Evolutionary conservation across 495 filamentous ascomycete genomes (phyloP).

Genomic region (Aspergillus carlsbadensis): DNA sequence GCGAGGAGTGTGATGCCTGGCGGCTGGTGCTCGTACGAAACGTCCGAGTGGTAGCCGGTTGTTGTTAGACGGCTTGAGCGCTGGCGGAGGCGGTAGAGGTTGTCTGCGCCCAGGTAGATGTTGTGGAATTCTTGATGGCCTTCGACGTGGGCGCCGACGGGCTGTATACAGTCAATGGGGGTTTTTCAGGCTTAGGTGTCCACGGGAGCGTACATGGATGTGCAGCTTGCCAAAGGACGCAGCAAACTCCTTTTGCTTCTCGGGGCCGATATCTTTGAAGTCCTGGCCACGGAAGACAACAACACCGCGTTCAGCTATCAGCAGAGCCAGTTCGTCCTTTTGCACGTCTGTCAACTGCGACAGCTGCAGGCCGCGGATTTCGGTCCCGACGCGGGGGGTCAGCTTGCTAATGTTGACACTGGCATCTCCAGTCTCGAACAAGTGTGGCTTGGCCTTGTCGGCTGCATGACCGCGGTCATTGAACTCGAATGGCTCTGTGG

Average conservation of each 20-base stretch:
- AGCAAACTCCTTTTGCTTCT: constrained; percentile 64
- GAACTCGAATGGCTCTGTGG: constrained; percentile 48
- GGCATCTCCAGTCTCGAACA: constrained; percentile 43
- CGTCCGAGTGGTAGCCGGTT: constrained; percentile 29
- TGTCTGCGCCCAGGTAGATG: constrained; percentile 10
- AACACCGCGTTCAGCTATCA: constrained; percentile 70
- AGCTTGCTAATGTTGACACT: constrained; percentile 59
- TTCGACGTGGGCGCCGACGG: not conserved
- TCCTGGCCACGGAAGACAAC: constrained; percentile 72
- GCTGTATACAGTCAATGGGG: not conserved
- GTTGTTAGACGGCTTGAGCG: not conserved
- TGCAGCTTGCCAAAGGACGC: constrained; percentile 67
- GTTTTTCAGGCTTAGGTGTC: not conserved
- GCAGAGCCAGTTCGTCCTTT: constrained; percentile 71
- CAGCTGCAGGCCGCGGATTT: constrained; percentile 69
- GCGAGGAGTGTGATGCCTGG: constrained; percentile 74
- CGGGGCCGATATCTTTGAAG: constrained; percentile 56
- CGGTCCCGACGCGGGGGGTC: constrained; percentile 70
- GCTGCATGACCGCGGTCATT: constrained; percentile 46
- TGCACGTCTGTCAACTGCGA: constrained; percentile 64
- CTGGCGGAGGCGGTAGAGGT: not conserved
- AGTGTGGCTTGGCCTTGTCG: constrained; percentile 23
- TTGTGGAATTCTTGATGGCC: constrained; percentile 5
- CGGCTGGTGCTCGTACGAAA: constrained; percentile 76
- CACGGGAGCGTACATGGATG: constrained; percentile 18